Evolutionary conservation across 1,284 basidiomycete species (phyloP).

Genomic region (Ustilago vetiveriae): DNA sequence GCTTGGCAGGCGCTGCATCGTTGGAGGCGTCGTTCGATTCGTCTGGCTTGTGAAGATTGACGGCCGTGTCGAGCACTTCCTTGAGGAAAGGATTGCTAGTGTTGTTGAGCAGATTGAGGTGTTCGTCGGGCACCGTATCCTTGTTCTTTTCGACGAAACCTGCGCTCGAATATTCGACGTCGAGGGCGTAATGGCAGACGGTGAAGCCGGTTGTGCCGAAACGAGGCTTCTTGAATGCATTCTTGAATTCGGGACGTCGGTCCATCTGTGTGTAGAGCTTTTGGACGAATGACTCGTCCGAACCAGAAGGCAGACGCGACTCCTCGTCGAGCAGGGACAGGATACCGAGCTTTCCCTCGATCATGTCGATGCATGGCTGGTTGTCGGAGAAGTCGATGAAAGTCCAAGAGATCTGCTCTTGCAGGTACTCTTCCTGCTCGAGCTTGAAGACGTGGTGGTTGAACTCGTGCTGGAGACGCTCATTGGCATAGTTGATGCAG

Average conservation of each 20-base stretch:
- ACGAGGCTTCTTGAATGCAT: slow-evolving; percentile 95
- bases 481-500: slow-evolving; percentile 99
- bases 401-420: slow-evolving; percentile 98
- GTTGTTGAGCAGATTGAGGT: slow-evolving; percentile 82
- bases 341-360: slow-evolving; percentile 96
- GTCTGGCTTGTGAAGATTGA: slow-evolving; percentile 48
- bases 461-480: slow-evolving; percentile 92
- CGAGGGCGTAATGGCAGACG: slow-evolving; percentile 96
- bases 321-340: slow-evolving; percentile 96
- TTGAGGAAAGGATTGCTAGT: slow-evolving; percentile 93
- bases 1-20: slow-evolving; percentile 30
- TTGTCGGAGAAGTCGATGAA: slow-evolving; percentile 99
- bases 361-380: slow-evolving; percentile 97
- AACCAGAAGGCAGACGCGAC: slow-evolving; percentile 92
- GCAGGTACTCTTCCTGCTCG: slow-evolving; percentile 98
- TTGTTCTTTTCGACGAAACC: slow-evolving; percentile 99
- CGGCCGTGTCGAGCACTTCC: slow-evolving; percentile 80
- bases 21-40: slow-evolving; percentile 25
- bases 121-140: slow-evolving; percentile 98
- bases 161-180: slow-evolving; percentile 97
- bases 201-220: slow-evolving; percentile 98
- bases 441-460: slow-evolving; percentile 72
- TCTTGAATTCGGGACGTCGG: slow-evolving; percentile 82
- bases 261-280: slow-evolving; percentile 88
- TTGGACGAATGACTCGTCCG: slow-evolving; percentile 90